Evolutionary conservation across 139 green algal genomes (phyloP), one percentile per base, ranked within the genome.

Genomic region (Spirogloea muscicola): DNA sequence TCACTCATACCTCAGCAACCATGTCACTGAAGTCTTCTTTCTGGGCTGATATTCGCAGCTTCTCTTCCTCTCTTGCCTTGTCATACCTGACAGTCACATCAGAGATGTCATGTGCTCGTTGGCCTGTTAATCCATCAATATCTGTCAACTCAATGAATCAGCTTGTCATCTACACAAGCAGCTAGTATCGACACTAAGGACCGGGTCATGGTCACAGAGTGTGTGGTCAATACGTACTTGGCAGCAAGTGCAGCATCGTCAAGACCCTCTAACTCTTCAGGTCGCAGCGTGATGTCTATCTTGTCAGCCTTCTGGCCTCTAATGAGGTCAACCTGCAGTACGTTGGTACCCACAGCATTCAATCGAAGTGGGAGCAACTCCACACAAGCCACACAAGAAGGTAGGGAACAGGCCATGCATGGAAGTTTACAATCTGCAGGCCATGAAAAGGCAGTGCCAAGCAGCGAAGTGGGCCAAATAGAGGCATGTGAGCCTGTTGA

Each of bases 11-110:
- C 31, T 85, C 86, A 0, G 92, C 93, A 48, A 98, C 93, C 86
- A 97, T 84, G 80, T 96, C 94, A 5, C 86, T 91, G 60, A 97
- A 96, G 82, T 97, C 91, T 77, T 96, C 93, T 0, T 81, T 59
- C 33, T 48, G 37, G 7, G 6, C 77, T 2, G 68, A n/a, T n/a
- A n/a, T n/a, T n/a, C n/a, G n/a, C 3, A 68, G n/a, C n/a, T n/a
- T n/a, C n/a, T n/a, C n/a, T n/a, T n/a, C n/a, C n/a, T n/a, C n/a
- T n/a, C n/a, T n/a, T 3, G 58, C 40, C 40, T 76, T n/a, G 36
- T 83, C 72, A 62, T 79, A 84, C 49, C 41, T 74, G 33, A 21
- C 49, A 27, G 58, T 52, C 13, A 81, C 27, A 52, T 33, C 80
- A 49, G 41, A 71, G 3, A 3, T 55, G 58, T 27, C 58, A 34